These are phyloP conservation scores for Penicillium sp. DNA, from an alignment of 2,329 filamentous ascomycete genomes.

Conservation along the genomic window DNA sequence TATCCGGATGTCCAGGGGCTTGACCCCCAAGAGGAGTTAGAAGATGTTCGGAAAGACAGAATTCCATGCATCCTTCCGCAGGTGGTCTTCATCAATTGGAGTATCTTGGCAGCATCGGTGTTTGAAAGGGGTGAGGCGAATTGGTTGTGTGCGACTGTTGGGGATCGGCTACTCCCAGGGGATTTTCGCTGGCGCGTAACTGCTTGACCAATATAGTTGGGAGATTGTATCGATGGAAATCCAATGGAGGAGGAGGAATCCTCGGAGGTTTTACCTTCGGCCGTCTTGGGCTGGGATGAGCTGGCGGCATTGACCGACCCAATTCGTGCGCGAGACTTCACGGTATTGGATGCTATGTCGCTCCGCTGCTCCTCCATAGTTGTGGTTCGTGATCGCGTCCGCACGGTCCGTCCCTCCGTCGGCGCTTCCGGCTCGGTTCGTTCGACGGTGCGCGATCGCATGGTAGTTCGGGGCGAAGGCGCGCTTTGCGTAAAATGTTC, in stretches of 20 bases:
- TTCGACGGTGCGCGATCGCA: slow-evolving; percentile 35
- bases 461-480: slow-evolving; percentile 38
- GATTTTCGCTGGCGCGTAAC: slow-evolving; percentile 37
- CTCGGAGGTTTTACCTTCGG: slow-evolving; percentile 40
- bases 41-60: slow-evolving; percentile 49
- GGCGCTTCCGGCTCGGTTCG: slow-evolving; percentile 36
- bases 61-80: slow-evolving; percentile 55
- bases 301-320: slow-evolving; percentile 42
- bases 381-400: slow-evolving; percentile 43
- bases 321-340: slow-evolving; percentile 38
- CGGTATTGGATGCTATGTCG: slow-evolving; percentile 35
- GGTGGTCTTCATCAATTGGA: slow-evolving; percentile 54
- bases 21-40: slow-evolving; percentile 46
- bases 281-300: slow-evolving; percentile 33
- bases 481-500: slow-evolving; percentile 35
- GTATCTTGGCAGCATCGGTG: slow-evolving; percentile 49
- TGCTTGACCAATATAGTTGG: slow-evolving; percentile 35
- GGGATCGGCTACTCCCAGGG: slow-evolving; percentile 27
- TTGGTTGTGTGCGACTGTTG: slow-evolving; percentile 28
- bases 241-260: slow-evolving; percentile 47
- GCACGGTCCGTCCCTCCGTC: slow-evolving; percentile 34
- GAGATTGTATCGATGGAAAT: slow-evolving; percentile 49
- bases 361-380: slow-evolving; percentile 44
- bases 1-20: slow-evolving; percentile 50
- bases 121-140: slow-evolving; percentile 42